Conservation (phyloP, 441 rosid genomes). For the Gossypium davidsonii region DNA sequence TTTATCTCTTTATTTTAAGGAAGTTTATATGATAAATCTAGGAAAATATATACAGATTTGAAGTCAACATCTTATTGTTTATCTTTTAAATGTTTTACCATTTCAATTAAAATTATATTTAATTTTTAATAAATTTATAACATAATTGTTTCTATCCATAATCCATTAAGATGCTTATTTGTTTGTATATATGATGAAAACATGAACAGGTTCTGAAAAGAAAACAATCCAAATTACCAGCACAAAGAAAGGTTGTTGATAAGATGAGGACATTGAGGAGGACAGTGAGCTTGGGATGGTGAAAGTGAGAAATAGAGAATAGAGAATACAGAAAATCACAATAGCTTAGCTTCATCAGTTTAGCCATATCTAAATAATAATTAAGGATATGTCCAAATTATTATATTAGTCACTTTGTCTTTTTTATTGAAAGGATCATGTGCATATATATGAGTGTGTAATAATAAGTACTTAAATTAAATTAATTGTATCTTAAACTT, state of each 20-base stretch:
- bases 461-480: neutral
- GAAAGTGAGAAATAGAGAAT: constrained; percentile 6
- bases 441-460: neutral
- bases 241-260: constrained; percentile 26
- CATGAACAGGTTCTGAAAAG: constrained; percentile 30
- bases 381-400: neutral
- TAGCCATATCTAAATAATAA: constrained; percentile 1
- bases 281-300: constrained; percentile 40
- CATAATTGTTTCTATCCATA: neutral
- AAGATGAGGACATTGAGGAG: constrained; percentile 37
- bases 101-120: too few species aligned
- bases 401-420: neutral
- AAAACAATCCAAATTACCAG: constrained; percentile 17
- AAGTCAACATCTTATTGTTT: too few species aligned
- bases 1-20: too few species aligned
- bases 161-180: neutral
- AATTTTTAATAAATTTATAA: too few species aligned
- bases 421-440: neutral
- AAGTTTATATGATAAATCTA: too few species aligned
- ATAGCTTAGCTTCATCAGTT: neutral
- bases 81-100: too few species aligned
- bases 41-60: too few species aligned
- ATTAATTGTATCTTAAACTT: neutral
- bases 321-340: neutral
- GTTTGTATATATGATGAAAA: neutral